Evolutionary conservation across 2,329 filamentous ascomycete genomes (phyloP).

Genomic region (Biscogniauxia sp.): DNA sequence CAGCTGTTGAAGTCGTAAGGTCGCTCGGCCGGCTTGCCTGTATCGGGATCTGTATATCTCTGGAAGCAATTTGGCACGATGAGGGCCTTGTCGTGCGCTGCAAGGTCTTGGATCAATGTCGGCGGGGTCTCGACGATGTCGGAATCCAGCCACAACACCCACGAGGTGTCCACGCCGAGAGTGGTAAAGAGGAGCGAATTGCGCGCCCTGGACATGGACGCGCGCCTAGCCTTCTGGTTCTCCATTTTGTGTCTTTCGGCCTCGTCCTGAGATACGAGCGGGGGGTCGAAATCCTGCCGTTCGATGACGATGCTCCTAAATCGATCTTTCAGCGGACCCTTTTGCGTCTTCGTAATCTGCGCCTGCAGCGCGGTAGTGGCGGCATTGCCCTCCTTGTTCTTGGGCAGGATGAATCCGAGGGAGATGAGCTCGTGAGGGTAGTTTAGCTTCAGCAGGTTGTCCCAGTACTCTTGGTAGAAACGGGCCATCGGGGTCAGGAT

Average conservation of each 20-base stretch:
- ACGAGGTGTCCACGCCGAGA: constrained; percentile 83
- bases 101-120: constrained; percentile 86
- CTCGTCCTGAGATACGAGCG: constrained; percentile 78
- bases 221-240: constrained; percentile 82
- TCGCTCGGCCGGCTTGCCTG: constrained; percentile 69
- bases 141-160: constrained; percentile 94
- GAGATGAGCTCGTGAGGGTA: constrained; percentile 96
- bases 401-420: constrained; percentile 92
- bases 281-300: constrained; percentile 88
- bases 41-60: constrained; percentile 68
- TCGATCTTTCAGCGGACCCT: constrained; percentile 73
- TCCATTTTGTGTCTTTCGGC: constrained; percentile 85
- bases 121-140: constrained; percentile 89
- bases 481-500: constrained; percentile 89
- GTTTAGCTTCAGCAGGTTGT: constrained; percentile 77
- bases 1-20: constrained; percentile 98
- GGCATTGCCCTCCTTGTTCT: constrained; percentile 85
- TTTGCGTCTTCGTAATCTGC: constrained; percentile 82
- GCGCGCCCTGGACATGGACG: constrained; percentile 88
- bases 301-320: constrained; percentile 95
- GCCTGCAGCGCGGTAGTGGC: constrained; percentile 81
- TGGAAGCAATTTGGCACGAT: constrained; percentile 97
- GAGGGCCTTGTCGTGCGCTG: constrained; percentile 81
- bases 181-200: constrained; percentile 96
- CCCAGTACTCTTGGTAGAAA: constrained; percentile 95